Evolutionary conservation across 257 asterid genomes (phyloP), one percentile per base, ranked within the genome.

Genomic region (Galeopsis tetrahit): DNA sequence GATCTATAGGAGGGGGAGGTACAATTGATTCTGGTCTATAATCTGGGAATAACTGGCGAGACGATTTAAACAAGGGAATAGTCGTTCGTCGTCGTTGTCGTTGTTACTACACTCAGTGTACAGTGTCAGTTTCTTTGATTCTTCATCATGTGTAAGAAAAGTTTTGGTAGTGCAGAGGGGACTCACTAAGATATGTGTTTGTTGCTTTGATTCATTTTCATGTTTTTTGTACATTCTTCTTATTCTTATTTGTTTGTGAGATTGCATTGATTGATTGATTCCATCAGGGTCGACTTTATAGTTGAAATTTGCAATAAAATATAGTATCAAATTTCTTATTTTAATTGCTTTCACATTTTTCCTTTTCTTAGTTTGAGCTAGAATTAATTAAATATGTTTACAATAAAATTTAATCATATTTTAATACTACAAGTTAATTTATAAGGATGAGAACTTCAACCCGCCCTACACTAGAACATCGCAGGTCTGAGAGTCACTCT

Each of bases 151-250:
- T 87, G 96, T 91, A 86, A 89, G 96, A 83, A 91, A 90, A 91
- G 91, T 93, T 91, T 93, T 93, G 96, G 91, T 91, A 91, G 97
- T 80, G 85, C 85, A 84, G 93, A 58, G 69, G 55, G 75, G 59
- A 67, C 69, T 55, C 28, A 21, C 28, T 21, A 21, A 21, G 76
- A 80, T 42, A 33, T 32, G 3, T 76, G 89, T 56, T 81, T 74
- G 77, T 83, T 68, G 79, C 39, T 9, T 61, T 73, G 15, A 69
- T 79, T 83, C 77, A 14, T 63, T 72, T 74, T 53, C 38, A 56
- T 77, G 73, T 65, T 72, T 49, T 74, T 83, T 15, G 69, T 78
- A 21, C 66, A 73, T 79, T 78, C 74, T 79, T 79, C 68, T 77
- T 79, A 90, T 86, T 84, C 81, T 73, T 79, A 63, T 69, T 72